These are phyloP conservation scores for Dendrobium officinale DNA, from an alignment of 106 monocot species.

Conservation along the genomic window DNA sequence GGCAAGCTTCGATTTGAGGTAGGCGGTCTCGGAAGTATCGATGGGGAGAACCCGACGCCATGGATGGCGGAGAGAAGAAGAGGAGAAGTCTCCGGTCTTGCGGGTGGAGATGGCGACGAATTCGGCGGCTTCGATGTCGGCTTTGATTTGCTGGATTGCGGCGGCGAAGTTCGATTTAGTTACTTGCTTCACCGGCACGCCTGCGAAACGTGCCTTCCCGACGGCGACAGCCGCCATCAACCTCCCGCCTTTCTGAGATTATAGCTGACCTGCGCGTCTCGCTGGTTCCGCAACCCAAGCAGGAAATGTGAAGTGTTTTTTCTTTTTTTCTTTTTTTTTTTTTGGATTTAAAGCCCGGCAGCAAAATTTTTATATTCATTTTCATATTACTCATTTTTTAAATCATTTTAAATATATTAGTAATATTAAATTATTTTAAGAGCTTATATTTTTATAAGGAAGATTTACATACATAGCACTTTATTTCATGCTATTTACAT, in stretches of 20 bases:
- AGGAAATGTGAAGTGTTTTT: too few species aligned
- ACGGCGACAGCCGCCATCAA: not conserved
- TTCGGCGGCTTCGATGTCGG: conserved; percentile 49
- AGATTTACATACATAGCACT: too few species aligned
- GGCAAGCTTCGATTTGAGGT: conserved; percentile 77
- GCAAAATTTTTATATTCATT: too few species aligned
- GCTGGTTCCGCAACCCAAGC: too few species aligned
- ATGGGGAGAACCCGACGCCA: conserved; percentile 61
- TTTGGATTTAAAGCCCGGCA: too few species aligned
- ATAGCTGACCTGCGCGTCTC: too few species aligned
- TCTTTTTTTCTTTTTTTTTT: too few species aligned
- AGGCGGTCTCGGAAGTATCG: conserved; percentile 70
- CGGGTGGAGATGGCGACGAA: conserved; percentile 67
- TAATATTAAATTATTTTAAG: too few species aligned
- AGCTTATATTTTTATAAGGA: too few species aligned
- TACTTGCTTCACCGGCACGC: conserved; percentile 26
- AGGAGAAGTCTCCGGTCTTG: conserved; percentile 53
- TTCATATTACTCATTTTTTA: too few species aligned
- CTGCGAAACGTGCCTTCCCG: not conserved
- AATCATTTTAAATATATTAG: too few species aligned
- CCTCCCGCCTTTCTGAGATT: not conserved
- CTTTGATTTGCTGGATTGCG: conserved; percentile 33
- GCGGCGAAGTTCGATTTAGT: conserved; percentile 66
- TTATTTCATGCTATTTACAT: too few species aligned
- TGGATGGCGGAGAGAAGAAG: conserved; percentile 16